These are phyloP conservation scores for Talaromyces sp. DNA, from an alignment of 2,329 filamentous ascomycete genomes.

Conservation along the genomic window DNA sequence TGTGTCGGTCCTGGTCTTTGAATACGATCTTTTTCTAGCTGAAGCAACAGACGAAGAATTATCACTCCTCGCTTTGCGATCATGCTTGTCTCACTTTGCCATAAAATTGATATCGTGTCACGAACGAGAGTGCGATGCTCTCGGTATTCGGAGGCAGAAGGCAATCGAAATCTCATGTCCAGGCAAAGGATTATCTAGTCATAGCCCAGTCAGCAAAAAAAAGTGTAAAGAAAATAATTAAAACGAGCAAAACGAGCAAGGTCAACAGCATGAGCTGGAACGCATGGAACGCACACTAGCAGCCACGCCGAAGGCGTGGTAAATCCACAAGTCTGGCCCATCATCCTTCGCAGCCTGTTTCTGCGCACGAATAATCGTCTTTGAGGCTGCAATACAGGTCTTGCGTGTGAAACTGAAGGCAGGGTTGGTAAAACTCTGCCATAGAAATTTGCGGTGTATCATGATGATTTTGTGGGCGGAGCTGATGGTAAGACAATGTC, in stretches of 20 bases:
- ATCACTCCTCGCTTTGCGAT: slow-evolving; percentile 21
- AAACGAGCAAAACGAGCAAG: neutral
- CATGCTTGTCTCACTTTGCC: slow-evolving; percentile 20
- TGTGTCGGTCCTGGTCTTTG: neutral
- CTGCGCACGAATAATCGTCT: slow-evolving; percentile 38
- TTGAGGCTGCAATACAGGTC: slow-evolving; percentile 38
- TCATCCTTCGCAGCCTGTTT: slow-evolving; percentile 27
- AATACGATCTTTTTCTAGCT: neutral
- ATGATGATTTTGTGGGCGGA: slow-evolving; percentile 40
- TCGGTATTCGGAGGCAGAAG: slow-evolving; percentile 14
- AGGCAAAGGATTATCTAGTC: slow-evolving; percentile 33
- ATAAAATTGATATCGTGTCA: slow-evolving; percentile 19
- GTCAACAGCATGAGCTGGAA: neutral
- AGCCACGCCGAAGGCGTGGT: slow-evolving; percentile 39
- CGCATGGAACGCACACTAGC: slow-evolving; percentile 21
- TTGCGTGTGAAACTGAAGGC: slow-evolving; percentile 41
- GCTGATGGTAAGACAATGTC: slow-evolving; percentile 32
- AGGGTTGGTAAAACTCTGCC: slow-evolving; percentile 37
- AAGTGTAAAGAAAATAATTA: neutral
- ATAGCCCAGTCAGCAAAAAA: neutral
- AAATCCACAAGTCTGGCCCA: slow-evolving; percentile 41
- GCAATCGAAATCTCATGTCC: slow-evolving; percentile 32
- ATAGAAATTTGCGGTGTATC: slow-evolving; percentile 41
- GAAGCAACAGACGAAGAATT: slow-evolving; percentile 3
- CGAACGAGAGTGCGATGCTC: slow-evolving; percentile 19